A percentile compares a stretch with the other conserved stretches of the same genome.
phyloP scores from a whole-genome alignment of 2,329 filamentous ascomycete species.

The Neopestalotiopsis rosae region DNA sequence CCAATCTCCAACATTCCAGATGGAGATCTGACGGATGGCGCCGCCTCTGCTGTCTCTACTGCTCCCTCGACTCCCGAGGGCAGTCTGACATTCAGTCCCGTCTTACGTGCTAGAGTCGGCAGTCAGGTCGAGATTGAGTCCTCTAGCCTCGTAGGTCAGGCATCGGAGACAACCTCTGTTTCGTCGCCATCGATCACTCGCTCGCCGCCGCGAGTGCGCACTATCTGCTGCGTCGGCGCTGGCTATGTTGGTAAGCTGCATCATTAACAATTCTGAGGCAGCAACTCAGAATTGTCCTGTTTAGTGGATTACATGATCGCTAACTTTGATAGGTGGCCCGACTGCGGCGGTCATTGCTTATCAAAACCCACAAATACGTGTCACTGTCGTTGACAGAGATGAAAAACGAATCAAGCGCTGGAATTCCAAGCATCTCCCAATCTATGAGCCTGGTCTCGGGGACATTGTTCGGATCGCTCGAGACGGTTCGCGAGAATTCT shows the following conservation, averaged over 20 bases:
- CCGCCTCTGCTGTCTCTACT: constrained; percentile 44
- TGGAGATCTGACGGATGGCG: constrained; percentile 29
- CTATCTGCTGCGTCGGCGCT: constrained; percentile 36
- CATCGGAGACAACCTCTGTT: constrained; percentile 22
- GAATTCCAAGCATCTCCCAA: constrained; percentile 76
- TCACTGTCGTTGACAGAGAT: constrained; percentile 78
- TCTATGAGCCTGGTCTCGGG: constrained; percentile 75
- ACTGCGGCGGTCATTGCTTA: constrained; percentile 77
- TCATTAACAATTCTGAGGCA: not conserved
- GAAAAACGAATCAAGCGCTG: constrained; percentile 69
- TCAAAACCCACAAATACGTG: constrained; percentile 72
- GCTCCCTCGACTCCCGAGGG: constrained; percentile 51
- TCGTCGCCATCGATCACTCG: constrained; percentile 21
- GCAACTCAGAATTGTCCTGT: not conserved
- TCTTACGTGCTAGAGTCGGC: constrained; percentile 37
- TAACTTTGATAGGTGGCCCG: constrained; percentile 62
- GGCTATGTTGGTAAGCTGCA: constrained; percentile 56
- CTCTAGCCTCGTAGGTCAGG: constrained; percentile 20
- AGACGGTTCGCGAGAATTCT: constrained; percentile 56
- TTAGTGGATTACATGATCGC: constrained; percentile 1
- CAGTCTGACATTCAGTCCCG: constrained; percentile 47
- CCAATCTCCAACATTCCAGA: constrained; percentile 37
- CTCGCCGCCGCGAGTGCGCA: constrained; percentile 39
- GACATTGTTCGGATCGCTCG: constrained; percentile 71
- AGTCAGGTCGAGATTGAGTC: constrained; percentile 24